phyloP scores from a whole-genome alignment of 2,329 filamentous ascomycete genomes.

The Phyllosticta paracitricarpa region DNA sequence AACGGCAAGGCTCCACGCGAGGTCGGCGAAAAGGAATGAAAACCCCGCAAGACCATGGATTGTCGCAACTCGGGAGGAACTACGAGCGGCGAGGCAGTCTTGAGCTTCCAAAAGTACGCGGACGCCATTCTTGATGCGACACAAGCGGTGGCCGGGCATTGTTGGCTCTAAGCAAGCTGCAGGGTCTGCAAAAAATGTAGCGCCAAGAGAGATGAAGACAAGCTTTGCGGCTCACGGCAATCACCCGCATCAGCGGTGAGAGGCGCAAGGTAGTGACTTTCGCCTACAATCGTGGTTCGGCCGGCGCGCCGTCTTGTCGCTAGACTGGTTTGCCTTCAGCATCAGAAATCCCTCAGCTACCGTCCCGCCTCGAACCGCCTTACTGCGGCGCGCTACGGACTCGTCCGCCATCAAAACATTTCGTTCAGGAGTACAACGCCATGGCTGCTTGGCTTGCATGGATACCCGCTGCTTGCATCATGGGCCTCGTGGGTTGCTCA shows the following conservation, averaged over 20 bases:
- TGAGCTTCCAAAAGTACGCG: neutral
- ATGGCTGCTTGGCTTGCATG: neutral
- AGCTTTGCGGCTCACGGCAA: constrained; percentile 5
- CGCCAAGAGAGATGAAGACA: neutral
- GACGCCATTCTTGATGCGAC: neutral
- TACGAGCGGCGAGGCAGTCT: neutral
- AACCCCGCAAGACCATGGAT: neutral
- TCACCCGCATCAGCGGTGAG: constrained; percentile 1
- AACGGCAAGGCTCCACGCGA: neutral
- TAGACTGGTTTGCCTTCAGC: neutral
- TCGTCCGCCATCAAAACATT: neutral
- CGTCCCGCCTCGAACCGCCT: neutral
- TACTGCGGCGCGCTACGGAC: neutral
- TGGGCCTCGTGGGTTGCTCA: neutral
- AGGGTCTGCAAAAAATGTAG: neutral
- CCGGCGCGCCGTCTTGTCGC: neutral
- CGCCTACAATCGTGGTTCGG: neutral
- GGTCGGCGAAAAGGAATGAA: neutral
- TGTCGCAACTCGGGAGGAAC: neutral
- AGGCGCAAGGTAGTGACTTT: neutral
- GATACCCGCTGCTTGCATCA: neutral
- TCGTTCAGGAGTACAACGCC: neutral
- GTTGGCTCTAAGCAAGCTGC: neutral
- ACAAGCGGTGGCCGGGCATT: neutral
- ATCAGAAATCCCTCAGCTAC: neutral